These are phyloP conservation scores for Fusarium tuaranense DNA, from an alignment of 2,329 filamentous ascomycete species.

Conservation along the genomic window DNA sequence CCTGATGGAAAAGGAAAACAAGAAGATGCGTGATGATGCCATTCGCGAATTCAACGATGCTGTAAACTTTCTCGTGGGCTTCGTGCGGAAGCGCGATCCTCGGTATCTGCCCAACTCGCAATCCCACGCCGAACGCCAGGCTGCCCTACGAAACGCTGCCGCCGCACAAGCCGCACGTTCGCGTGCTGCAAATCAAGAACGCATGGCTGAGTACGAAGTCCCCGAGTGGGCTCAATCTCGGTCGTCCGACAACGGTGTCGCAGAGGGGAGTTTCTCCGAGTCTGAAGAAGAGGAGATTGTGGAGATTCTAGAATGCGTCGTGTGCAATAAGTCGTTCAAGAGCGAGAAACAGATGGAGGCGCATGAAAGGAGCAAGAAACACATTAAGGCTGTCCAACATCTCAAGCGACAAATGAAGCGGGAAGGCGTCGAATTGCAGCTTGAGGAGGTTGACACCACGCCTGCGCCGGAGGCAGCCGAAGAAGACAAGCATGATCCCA, in stretches of 20 bases:
- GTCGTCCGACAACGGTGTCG: conserved; percentile 62
- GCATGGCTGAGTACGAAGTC: conserved; percentile 71
- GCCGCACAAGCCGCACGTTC: conserved; percentile 87
- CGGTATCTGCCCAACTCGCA: conserved; percentile 83
- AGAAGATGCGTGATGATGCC: conserved; percentile 82
- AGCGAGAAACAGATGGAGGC: conserved; percentile 92
- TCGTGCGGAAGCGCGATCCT: conserved; percentile 91
- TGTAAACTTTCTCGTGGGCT: conserved; percentile 85
- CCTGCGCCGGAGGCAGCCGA: neutral
- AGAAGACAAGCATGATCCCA: neutral
- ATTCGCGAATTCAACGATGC: conserved; percentile 93
- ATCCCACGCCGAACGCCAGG: conserved; percentile 84
- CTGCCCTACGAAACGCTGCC: conserved; percentile 79
- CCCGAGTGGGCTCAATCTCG: conserved; percentile 81
- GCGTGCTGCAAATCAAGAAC: conserved; percentile 83
- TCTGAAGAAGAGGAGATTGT: conserved; percentile 67
- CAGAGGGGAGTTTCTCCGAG: conserved; percentile 71
- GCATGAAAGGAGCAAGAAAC: conserved; percentile 97
- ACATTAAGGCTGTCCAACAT: conserved; percentile 85
- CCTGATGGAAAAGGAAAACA: conserved; percentile 96
- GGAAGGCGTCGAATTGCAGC: conserved; percentile 74
- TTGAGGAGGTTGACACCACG: conserved; percentile 47
- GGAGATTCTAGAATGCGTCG: conserved; percentile 78
- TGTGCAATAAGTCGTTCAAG: conserved; percentile 85
- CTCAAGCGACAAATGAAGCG: conserved; percentile 85